Evolutionary conservation across 2,329 filamentous ascomycete species (phyloP).

Genomic region (Epichloe hybrida): DNA sequence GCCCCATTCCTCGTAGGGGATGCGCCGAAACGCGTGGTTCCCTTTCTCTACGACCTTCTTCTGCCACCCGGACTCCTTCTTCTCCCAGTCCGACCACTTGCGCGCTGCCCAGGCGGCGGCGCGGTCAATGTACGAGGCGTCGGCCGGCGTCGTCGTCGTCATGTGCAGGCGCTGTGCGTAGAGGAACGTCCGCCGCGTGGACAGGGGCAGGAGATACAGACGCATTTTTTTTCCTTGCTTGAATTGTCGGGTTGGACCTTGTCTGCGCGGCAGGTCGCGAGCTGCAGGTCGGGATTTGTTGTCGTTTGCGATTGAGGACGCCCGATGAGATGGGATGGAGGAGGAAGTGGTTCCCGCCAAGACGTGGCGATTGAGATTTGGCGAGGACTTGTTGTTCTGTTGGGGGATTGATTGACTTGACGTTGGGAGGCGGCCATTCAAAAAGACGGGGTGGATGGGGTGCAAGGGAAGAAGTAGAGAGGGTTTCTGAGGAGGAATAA

Average conservation of each 20-base stretch:
- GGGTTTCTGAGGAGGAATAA: not conserved
- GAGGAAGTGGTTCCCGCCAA: too few species aligned
- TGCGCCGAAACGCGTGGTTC: conserved; percentile 71
- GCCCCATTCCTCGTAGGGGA: conserved; percentile 96
- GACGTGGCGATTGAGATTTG: too few species aligned
- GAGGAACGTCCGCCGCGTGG: conserved; percentile 77
- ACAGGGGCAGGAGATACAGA: conserved; percentile 85
- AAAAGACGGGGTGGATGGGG: too few species aligned
- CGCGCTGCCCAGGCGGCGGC: conserved; percentile 56
- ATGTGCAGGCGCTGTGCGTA: conserved; percentile 70
- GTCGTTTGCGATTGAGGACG: not conserved
- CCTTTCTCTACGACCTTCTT: conserved; percentile 74
- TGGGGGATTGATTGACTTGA: too few species aligned
- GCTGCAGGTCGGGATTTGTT: not conserved
- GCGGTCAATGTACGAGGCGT: conserved; percentile 49
- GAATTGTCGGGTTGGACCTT: not conserved
- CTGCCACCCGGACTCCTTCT: conserved; percentile 75
- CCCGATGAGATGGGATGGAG: not conserved
- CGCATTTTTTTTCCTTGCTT: conserved; percentile 55
- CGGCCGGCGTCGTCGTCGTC: conserved; percentile 33
- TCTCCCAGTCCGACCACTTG: conserved; percentile 80
- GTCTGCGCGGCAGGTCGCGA: not conserved
- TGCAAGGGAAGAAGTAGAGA: too few species aligned
- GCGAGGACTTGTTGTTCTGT: too few species aligned
- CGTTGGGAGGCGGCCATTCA: too few species aligned